Evolutionary conservation across 1,139 yeast genomes (phyloP), one percentile per base, ranked within the genome.

Genomic region (Suhomyces panamericanus): DNA sequence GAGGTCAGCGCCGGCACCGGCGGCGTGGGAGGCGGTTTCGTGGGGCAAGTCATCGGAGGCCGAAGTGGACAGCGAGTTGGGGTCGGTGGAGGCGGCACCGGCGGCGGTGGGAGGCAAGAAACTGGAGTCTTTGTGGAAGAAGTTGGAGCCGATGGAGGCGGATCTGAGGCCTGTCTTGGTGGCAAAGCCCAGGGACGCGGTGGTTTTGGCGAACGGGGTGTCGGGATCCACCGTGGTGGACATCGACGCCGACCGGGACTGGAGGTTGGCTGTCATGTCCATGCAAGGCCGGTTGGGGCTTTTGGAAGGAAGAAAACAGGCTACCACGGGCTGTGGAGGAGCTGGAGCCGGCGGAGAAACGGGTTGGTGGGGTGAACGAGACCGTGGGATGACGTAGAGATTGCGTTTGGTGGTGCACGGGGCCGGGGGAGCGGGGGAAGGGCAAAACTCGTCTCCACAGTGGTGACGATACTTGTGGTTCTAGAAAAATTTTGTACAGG

Each of bases 121-220:
- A 45, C 35, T 38, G 32, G 55, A 42, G 44, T 59, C 64, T 43
- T 59, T 62, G 39, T 56, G 52, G 49, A 65, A 64, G 44, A 60
- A 61, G 44, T 41, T 54, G 32, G 64, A 58, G 13, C 67, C 64
- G 32, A 60, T 56, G 13, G 66, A 60, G 11, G 62, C 58, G 9
- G 66, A 60, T 36, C 65, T 41, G 20, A 46, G 46, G n/a, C 34
- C 28, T 2, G 42, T 6, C 26, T 41, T 41, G 37, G 39, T 29
- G 31, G 36, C 40, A 20, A 45, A 45, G 12, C 44, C 39, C 15
- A 32, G 15, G 16, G 42, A 38, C 6, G n/a, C 29, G 13, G 29
- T 10, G 29, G n/a, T 12, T 35, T 43, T 43, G 34, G 43, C 33
- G 28, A 42, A 28, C 3, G 51, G 44, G 16, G 40, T 30, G 17